Base-by-base conservation (phyloP, 2,329 filamentous ascomycete genomes). In the Epichloe gansuensis region DNA sequence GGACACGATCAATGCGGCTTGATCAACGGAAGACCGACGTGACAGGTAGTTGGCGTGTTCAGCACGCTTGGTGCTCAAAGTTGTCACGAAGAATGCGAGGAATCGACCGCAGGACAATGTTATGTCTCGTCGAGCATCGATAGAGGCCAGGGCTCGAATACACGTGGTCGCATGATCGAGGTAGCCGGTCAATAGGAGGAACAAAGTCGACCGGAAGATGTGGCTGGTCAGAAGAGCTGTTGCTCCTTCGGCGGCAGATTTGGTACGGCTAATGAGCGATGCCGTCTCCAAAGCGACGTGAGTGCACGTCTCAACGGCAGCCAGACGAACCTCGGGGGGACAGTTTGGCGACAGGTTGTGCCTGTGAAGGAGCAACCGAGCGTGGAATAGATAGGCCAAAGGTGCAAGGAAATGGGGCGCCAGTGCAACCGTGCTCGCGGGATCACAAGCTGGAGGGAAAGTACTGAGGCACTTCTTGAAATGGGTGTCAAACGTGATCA, bases 201-300 rank as follows among this genome's bases (percentile, higher is more conserved):
- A 82, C 1, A 97, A 75, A 2, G 86, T 77, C 61, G 86, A 94
- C 23, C 91, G 85, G 80, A 94, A 96, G 44, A 95, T 75, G 64
- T 97, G 93, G 13, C 81, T 82, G 52, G 88, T 86, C 8, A 94
- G 74, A 58, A 91, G 79, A 4, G 85, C 81, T 1, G 85, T 88
- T 3, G 88, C 82, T 11, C 82, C 80, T 36, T 82, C 78, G 4
- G 80, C 76, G 1, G 89, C 72, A 9, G 78, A 74, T 3, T 77
- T 78, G 63, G 72, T 74, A 48, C 91, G 81, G 9, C 81, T 79
- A 12, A 97, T 74, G 17, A 94, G 77, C 27, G 78, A 78, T 0
- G 87, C 84, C 0, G 90, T 96, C 57, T 95, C 89, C 52, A 86
- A 75, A 0, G 87, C 82, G 8, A 85, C 82, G 6, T 75, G 74